Evolutionary conservation across 1,284 basidiomycete species (phyloP), one percentile per base, ranked within the genome.

Genomic region (Tremellales sp.): DNA sequence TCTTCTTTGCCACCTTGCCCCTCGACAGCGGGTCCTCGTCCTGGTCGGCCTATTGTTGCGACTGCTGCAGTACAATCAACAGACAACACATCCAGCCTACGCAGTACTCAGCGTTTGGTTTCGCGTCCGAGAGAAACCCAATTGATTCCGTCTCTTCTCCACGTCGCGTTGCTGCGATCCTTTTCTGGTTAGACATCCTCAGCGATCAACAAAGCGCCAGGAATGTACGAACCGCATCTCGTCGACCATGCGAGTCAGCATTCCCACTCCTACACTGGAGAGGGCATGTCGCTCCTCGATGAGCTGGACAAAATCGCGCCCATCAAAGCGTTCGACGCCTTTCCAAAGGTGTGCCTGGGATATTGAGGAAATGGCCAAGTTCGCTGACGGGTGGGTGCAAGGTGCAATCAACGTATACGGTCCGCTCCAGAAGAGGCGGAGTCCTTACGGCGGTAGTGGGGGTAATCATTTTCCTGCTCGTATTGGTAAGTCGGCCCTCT

Each of bases 351-450:
- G 8, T 12, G 56, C 47, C 12, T 13, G 3, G 8, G n/a, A 5
- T 36, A 10, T 21, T 9, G 34, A 18, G n/a, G 10, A 10, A 10
- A 10, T 10, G 10, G 10, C 16, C 10, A 10, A 31, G 16, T 28
- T 21, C 13, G 21, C 38, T 46, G 25, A 7, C 29, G 29, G 16
- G 29, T 10, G 29, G 29, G 16, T 10, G 29, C 29, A 31, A 71
- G 69, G 77, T 92, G 5, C 87, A 89, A 22, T 80, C 87, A 12
- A 85, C 87, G 0, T 97, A 97, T 79, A 89, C 86, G 59, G 73
- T 84, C 19, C 83, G 86, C 47, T 90, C 91, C 2, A 83, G 86
- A 54, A 82, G 85, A 16, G 85, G 94, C 39, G 94, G 94, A 1
- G 79, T 94, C 63, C 74, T 94, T 63, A 97, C 94, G 5, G 65